Evolutionary conservation across 73 alveolate genomes (phyloP).

Genomic region (Diophrys appendiculata): DNA sequence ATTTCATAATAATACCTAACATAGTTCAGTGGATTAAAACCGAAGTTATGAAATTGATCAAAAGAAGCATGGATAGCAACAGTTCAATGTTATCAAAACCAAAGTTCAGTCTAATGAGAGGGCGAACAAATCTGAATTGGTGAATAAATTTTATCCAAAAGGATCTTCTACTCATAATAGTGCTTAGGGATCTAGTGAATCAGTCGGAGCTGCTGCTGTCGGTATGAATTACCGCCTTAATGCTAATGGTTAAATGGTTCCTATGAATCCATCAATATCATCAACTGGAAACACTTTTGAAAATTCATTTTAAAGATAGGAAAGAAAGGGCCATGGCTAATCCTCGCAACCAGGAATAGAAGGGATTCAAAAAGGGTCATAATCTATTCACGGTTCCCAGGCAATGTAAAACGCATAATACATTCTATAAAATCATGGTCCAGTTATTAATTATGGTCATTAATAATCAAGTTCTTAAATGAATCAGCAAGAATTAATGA

Average conservation of each 20-base stretch:
- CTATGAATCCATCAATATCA: neutral
- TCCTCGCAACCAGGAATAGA: too few relatives aligned
- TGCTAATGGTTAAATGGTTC: too few relatives aligned
- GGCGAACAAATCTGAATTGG: neutral
- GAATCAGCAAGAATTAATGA: too few relatives aligned
- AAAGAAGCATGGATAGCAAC: neutral
- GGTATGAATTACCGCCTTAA: too few relatives aligned
- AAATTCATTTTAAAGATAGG: neutral
- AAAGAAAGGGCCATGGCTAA: neutral
- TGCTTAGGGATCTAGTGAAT: neutral
- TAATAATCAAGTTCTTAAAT: too few relatives aligned
- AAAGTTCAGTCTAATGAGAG: neutral
- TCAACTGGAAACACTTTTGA: neutral
- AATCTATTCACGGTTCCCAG: neutral
- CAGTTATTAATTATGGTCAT: too few relatives aligned
- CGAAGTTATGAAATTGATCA: neutral
- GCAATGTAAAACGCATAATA: neutral
- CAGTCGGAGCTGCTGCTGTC: neutral
- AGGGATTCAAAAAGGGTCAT: neutral
- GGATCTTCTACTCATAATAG: neutral
- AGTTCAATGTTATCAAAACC: neutral
- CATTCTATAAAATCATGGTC: neutral
- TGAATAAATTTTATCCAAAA: neutral
- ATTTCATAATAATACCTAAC: neutral
- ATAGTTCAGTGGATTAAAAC: neutral